These are phyloP conservation scores for Nemania sp. DNA, from an alignment of 2,329 filamentous ascomycete species.

Conservation along the genomic window DNA sequence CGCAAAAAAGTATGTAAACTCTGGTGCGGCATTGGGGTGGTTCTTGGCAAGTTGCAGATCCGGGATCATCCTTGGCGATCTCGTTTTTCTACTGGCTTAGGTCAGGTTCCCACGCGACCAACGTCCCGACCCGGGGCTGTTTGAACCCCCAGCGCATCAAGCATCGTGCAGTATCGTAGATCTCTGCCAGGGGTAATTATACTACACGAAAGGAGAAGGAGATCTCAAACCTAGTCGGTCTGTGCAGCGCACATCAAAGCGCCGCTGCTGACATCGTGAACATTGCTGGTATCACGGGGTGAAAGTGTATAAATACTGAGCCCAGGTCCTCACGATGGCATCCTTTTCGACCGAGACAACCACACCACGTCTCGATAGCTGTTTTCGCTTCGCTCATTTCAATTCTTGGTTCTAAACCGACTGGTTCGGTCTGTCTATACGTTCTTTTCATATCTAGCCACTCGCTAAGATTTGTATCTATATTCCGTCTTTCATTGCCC, in stretches of 20 bases:
- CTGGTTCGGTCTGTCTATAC: conserved; percentile 1
- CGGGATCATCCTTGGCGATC: conserved; percentile 9
- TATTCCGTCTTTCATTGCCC: neutral
- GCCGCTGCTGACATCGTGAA: conserved; percentile 4
- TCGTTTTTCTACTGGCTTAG: conserved; percentile 2
- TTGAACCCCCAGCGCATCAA: neutral
- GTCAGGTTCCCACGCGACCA: neutral
- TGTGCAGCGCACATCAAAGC: neutral
- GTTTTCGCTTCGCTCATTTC: too few relatives aligned
- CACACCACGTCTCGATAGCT: too few relatives aligned
- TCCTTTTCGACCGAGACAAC: neutral
- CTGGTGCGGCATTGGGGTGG: neutral
- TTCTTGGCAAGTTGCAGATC: conserved; percentile 16
- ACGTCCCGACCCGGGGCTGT: neutral
- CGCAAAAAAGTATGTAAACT: neutral
- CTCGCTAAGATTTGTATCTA: neutral
- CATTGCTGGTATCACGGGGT: neutral
- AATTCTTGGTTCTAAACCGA: conserved; percentile 3
- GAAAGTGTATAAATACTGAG: conserved; percentile 12
- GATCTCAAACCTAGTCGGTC: neutral
- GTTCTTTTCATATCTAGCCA: neutral
- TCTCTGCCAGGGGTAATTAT: neutral
- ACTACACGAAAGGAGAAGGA: neutral
- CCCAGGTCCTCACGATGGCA: neutral
- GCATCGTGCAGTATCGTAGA: neutral